A percentile compares a stretch with the other conserved stretches of the same genome.
Evolutionary conservation across 371 early-diverging fungal genomes (phyloP).

Genomic region (Actinomucor elegans): DNA sequence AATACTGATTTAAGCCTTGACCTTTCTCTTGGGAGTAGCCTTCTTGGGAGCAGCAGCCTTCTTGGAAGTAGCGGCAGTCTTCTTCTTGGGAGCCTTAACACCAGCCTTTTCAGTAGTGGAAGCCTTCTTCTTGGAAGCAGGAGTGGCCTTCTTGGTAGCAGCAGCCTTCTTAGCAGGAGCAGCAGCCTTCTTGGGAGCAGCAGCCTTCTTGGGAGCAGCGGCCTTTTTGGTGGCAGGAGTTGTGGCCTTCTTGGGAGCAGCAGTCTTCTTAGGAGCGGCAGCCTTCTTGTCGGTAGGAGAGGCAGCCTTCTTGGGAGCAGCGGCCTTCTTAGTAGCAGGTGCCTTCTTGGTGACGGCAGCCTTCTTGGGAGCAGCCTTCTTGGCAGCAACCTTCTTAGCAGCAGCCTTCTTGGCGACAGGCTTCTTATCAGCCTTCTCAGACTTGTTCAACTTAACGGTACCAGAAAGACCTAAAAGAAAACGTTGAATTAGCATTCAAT

Average conservation of each 20-base stretch:
- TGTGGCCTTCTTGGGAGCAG: slow-evolving; percentile 35
- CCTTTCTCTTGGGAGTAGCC: slow-evolving; percentile 18
- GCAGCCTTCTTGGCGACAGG: slow-evolving; percentile 31
- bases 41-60: slow-evolving; percentile 28
- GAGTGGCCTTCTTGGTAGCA: slow-evolving; percentile 15
- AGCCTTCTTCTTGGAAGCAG: slow-evolving; percentile 50
- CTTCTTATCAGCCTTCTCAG: slow-evolving; percentile 52
- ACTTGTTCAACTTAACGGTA: slow-evolving; percentile 71
- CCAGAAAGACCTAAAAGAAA: slow-evolving; percentile 68
- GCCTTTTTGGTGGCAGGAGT: slow-evolving; percentile 25
- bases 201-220: slow-evolving; percentile 23
- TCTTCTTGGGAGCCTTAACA: slow-evolving; percentile 28
- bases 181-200: slow-evolving; percentile 30
- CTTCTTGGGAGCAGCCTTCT: slow-evolving; percentile 45
- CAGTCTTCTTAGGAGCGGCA: slow-evolving; percentile 38
- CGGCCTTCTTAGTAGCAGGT: slow-evolving; percentile 38
- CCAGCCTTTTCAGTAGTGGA: slow-evolving; percentile 33
- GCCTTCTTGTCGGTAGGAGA: slow-evolving; percentile 47
- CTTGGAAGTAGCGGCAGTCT: slow-evolving; percentile 22
- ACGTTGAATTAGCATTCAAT: too few species aligned
- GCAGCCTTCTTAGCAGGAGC: slow-evolving; percentile 27
- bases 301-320: slow-evolving; percentile 56
- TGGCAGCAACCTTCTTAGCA: slow-evolving; percentile 35
- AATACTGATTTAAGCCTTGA: slow-evolving; percentile 21
- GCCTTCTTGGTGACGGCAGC: slow-evolving; percentile 27